A percentile compares a stretch with the other conserved stretches of the same genome.
phyloP scores from a whole-genome alignment of 2,329 filamentous ascomycete genomes.

The Cercospora berteroae region DNA sequence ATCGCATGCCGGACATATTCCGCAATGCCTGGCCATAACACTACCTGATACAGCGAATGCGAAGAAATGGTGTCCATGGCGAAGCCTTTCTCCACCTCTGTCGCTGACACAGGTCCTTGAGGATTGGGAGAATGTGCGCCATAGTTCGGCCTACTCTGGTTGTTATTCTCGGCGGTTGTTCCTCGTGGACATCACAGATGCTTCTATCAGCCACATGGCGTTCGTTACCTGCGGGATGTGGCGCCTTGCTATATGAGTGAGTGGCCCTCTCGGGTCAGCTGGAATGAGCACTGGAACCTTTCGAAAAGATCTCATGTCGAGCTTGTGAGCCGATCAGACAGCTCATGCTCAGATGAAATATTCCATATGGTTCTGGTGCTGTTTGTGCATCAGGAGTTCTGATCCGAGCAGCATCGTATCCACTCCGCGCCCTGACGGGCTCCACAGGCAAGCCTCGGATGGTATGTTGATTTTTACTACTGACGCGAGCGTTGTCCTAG shows the following conservation, averaged over 20 bases:
- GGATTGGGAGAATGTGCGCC: background rate
- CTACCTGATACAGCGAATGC: background rate
- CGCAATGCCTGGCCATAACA: background rate
- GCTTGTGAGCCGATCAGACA: background rate
- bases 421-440: background rate
- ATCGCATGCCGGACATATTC: constrained; percentile 1
- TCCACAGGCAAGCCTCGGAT: background rate
- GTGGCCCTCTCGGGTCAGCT: background rate
- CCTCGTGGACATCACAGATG: background rate
- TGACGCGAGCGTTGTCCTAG: background rate
- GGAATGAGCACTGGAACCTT: background rate
- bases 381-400: background rate
- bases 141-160: background rate
- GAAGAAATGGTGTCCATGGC: background rate
- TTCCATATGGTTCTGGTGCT: background rate
- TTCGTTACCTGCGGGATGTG: background rate
- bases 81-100: background rate
- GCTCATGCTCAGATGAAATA: background rate
- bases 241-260: background rate
- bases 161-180: background rate
- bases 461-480: background rate
- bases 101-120: background rate
- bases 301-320: background rate
- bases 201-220: constrained; percentile 11
- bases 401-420: background rate